phyloP scores from a whole-genome alignment of 1,284 basidiomycete species.

The Ustilago hordei region DNA sequence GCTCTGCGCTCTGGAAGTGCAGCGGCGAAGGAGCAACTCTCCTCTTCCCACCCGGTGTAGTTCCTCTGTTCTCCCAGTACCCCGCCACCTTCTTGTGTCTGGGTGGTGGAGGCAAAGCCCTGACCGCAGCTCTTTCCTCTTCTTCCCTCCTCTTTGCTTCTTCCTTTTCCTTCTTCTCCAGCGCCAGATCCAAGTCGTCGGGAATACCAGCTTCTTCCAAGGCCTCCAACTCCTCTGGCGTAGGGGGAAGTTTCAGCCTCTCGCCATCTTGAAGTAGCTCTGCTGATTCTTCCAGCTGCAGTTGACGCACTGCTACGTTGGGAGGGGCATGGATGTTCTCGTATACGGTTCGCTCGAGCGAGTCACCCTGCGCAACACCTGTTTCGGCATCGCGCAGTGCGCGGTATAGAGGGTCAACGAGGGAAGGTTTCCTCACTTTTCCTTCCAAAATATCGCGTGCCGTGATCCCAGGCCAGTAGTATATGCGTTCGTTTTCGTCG shows the following conservation, averaged over 20 bases:
- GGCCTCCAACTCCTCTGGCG: slow-evolving; percentile 65
- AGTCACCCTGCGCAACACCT: slow-evolving; percentile 72
- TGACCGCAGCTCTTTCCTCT: slow-evolving; percentile 48
- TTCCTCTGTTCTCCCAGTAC: slow-evolving; percentile 29
- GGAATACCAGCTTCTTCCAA: slow-evolving; percentile 65
- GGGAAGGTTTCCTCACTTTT: slow-evolving; percentile 69
- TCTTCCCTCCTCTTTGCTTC: slow-evolving; percentile 18
- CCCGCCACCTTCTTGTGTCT: slow-evolving; percentile 42
- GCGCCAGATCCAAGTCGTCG: slow-evolving; percentile 63
- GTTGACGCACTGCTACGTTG: slow-evolving; percentile 30
- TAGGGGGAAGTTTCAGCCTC: slow-evolving; percentile 61
- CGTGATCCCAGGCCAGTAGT: slow-evolving; percentile 67
- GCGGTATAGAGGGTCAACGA: slow-evolving; percentile 70
- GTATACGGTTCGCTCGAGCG: slow-evolving; percentile 62
- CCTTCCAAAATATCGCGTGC: slow-evolving; percentile 63
- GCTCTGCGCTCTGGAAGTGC: not conserved
- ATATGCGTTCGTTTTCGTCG: slow-evolving; percentile 67
- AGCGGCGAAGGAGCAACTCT: slow-evolving; percentile 26
- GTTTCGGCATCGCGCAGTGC: slow-evolving; percentile 73
- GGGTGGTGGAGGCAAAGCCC: slow-evolving; percentile 54
- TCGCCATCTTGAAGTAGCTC: slow-evolving; percentile 64
- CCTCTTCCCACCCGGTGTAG: slow-evolving; percentile 19
- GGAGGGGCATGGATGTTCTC: slow-evolving; percentile 40
- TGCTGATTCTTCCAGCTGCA: slow-evolving; percentile 36
- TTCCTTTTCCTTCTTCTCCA: slow-evolving; percentile 45